Conservation (phyloP, 2,329 filamentous ascomycete species). For the Pseudogymnoascus sp. region DNA sequence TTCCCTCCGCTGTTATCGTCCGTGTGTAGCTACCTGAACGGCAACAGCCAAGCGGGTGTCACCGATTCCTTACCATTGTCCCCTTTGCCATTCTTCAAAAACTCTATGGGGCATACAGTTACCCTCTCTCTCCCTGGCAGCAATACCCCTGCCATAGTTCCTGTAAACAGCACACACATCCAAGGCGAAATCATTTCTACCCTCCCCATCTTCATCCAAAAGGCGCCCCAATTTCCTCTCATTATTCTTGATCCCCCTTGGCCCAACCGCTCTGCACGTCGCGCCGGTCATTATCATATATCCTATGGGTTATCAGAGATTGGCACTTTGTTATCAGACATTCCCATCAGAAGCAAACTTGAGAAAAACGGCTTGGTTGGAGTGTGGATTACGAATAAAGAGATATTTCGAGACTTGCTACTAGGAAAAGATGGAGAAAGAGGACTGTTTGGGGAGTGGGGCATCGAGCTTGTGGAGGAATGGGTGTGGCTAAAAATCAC, state of each 20-base stretch:
- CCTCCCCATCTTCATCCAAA: constrained; percentile 32
- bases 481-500: constrained; percentile 78
- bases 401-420: constrained; percentile 42
- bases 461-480: constrained; percentile 55
- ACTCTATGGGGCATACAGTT: background rate
- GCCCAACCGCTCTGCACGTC: constrained; percentile 66
- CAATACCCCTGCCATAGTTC: constrained; percentile 27
- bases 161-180: constrained; percentile 37
- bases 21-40: background rate
- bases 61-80: background rate
- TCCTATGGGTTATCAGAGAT: constrained; percentile 37
- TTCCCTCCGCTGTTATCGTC: background rate
- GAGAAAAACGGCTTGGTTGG: constrained; percentile 50
- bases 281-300: constrained; percentile 46
- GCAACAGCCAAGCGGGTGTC: background rate
- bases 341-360: constrained; percentile 50
- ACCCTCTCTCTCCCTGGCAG: constrained; percentile 4
- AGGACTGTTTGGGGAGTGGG: constrained; percentile 59
- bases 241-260: constrained; percentile 71
- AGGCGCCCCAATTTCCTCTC: constrained; percentile 51
- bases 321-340: constrained; percentile 38
- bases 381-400: constrained; percentile 72
- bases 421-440: constrained; percentile 36
- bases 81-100: background rate
- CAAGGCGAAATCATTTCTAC: constrained; percentile 39